These are phyloP conservation scores for Wickerhamiella pararugosa DNA, from an alignment of 1,139 yeast genomes.

Conservation along the genomic window DNA sequence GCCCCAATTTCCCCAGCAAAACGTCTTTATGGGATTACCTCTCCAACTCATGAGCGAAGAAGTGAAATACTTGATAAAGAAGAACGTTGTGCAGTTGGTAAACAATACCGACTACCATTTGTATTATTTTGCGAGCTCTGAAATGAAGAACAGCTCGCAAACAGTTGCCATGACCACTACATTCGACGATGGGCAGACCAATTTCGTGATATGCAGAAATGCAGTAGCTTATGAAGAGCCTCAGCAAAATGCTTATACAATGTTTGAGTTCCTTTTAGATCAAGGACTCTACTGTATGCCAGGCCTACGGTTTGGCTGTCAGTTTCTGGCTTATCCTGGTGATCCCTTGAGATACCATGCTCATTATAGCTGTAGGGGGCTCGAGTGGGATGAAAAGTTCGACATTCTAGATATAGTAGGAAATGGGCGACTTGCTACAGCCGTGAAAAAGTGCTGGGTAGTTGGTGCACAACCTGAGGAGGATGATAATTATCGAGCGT, in stretches of 20 bases:
- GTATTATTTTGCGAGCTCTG: background rate
- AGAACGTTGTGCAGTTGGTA: slow-evolving; percentile 23
- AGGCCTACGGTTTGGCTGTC: slow-evolving; percentile 84
- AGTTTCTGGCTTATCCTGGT: slow-evolving; percentile 82
- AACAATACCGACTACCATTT: slow-evolving; percentile 20
- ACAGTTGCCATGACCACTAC: background rate
- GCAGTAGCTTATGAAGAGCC: background rate
- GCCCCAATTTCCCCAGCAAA: slow-evolving; percentile 84
- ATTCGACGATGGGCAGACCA: background rate
- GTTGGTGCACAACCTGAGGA: slow-evolving; percentile 33
- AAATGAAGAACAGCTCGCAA: background rate
- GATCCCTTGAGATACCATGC: slow-evolving; percentile 87
- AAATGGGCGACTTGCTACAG: slow-evolving; percentile 83
- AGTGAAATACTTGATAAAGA: slow-evolving; percentile 44
- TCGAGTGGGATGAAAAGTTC: slow-evolving; percentile 37
- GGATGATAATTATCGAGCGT: slow-evolving; percentile 18
- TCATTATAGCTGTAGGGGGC: slow-evolving; percentile 55
- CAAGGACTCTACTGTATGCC: slow-evolving; percentile 51
- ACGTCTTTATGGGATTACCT: slow-evolving; percentile 71
- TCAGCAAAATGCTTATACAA: slow-evolving; percentile 16
- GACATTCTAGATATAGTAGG: slow-evolving; percentile 45
- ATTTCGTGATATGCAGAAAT: background rate
- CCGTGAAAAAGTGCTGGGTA: slow-evolving; percentile 79
- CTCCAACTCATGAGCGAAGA: slow-evolving; percentile 62
- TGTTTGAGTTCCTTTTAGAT: slow-evolving; percentile 33